Base-by-base conservation (phyloP, 768 basidiomycete genomes). In the Crepidotus variabilis region DNA sequence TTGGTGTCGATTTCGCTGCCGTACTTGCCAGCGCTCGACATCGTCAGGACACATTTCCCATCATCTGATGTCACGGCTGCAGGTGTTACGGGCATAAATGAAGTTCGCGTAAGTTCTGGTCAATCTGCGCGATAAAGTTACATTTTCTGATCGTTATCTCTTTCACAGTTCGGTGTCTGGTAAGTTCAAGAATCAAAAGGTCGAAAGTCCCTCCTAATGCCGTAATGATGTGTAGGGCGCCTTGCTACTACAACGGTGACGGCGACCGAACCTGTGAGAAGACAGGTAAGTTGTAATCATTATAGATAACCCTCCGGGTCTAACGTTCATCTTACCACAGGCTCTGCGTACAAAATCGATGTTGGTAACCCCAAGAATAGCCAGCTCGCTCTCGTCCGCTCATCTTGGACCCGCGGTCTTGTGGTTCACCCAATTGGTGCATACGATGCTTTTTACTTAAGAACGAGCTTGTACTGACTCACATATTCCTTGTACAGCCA, bases 401-500 rank as follows among this genome's bases (percentile, higher is more conserved):
- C 82, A 0, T 78, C 82, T 1, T 89, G 87, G 85, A 92, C 90
- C 6, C 80, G 81, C 36, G 90, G 88, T 3, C 79, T 92, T 6
- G 87, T 83, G 2, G 75, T 90, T 23, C 88, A 90, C 60, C 88
- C 90, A 14, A 82, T 90, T 52, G 89, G 90, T 88, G 60, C 50
- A 85, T 73, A 34, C 39, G 32, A 14, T 14, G 16, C 28, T 33
- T 18, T 48, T 55, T 46, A 48, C 49, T 16, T 34, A 36, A 22
- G 35, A 32, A 55, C 20, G 35, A 23, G 35, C 47, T 22, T 35
- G 28, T 28, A 3, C 47, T 46, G 32, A 21, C 14, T 54, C n/a
- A 47, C 13, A 33, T 11, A 35, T 51, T n/a, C 47, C 24, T 43
- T 47, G 45, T 50, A 51, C 64, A 81, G 81, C 78, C 45, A 71